Evolutionary conservation across 257 asterid species (phyloP).

Genomic region (Solanum pimpinellifolium): DNA sequence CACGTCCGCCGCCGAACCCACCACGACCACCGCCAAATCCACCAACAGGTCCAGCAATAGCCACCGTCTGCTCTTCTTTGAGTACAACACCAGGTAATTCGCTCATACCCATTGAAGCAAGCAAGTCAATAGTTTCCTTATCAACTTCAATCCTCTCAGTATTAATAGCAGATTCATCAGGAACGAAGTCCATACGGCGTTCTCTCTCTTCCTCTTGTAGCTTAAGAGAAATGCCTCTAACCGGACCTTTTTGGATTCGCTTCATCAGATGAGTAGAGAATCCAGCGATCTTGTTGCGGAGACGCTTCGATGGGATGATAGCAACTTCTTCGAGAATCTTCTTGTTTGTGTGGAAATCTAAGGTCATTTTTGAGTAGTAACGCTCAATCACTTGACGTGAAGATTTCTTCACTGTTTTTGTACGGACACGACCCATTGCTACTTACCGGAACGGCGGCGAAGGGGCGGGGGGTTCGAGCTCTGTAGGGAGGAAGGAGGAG

Average conservation of each 20-base stretch:
- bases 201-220: conserved; percentile 76
- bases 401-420: conserved; percentile 69
- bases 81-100: conserved; percentile 49
- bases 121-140: conserved; percentile 52
- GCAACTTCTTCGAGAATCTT: conserved; percentile 57
- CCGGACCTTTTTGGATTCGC: conserved; percentile 63
- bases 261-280: conserved; percentile 69
- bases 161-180: conserved; percentile 53
- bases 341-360: conserved; percentile 70
- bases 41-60: conserved; percentile 8
- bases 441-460: background rate
- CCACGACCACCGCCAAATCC: conserved; percentile 27
- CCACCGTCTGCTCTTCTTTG: conserved; percentile 18
- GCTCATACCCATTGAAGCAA: conserved; percentile 46
- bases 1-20: conserved; percentile 13
- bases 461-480: background rate
- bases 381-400: conserved; percentile 61
- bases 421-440: conserved; percentile 64
- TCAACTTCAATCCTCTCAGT: conserved; percentile 51
- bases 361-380: conserved; percentile 48
- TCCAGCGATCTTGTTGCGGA: conserved; percentile 70
- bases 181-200: conserved; percentile 72
- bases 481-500: background rate
- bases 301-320: conserved; percentile 60
- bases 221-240: conserved; percentile 61